Evolutionary conservation across 73 alveolate genomes (phyloP), one percentile per base, ranked within the genome.

Genomic region (Breviolum minutum): DNA sequence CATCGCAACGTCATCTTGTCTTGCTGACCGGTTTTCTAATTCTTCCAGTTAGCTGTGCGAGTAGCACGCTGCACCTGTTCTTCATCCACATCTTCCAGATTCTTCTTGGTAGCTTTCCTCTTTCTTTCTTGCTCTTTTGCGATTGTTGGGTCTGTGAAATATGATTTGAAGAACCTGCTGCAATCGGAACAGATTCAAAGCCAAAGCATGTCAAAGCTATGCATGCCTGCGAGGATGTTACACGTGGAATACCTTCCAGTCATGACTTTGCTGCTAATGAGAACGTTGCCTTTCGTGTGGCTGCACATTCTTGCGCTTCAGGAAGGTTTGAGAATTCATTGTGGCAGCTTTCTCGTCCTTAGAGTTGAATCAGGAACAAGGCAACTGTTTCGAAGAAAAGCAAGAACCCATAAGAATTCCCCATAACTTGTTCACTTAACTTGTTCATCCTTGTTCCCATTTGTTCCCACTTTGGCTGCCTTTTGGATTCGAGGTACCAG

Each of bases 161-260:
- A 91, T 10, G 83, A 62, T 88, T 91, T 77, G 74, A 91, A 91
- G 97, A 91, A 91, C 97, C 97, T 91, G 74, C 63, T 40, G 54
- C 54, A 40, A 40, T 40, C 54, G 54, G 54, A 40, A 40, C 54
- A 40, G 54, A 40, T 40, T 40, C 54, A 40, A 40, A 40, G 54
- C 3, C 54, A 40, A 40, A 40, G 54, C 54, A 40, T 3, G 54
- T 40, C 54, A 40, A 40, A 40, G 54, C 54, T 40, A 40, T 40
- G 0, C 54, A 40, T 40, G 54, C 54, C 54, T 40, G 54, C 3
- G 54, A 40, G 54, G 54, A 40, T 40, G 54, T 40, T 40, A 40
- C 54, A 40, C 54, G 54, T 40, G 54, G 54, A 40, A 40, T 40
- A 3, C 54, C 54, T 40, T 40, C 54, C 54, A 40, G 54, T 40